Evolutionary conservation across 2,329 filamentous ascomycete genomes (phyloP).

Genomic region (Fusarium newnesense): DNA sequence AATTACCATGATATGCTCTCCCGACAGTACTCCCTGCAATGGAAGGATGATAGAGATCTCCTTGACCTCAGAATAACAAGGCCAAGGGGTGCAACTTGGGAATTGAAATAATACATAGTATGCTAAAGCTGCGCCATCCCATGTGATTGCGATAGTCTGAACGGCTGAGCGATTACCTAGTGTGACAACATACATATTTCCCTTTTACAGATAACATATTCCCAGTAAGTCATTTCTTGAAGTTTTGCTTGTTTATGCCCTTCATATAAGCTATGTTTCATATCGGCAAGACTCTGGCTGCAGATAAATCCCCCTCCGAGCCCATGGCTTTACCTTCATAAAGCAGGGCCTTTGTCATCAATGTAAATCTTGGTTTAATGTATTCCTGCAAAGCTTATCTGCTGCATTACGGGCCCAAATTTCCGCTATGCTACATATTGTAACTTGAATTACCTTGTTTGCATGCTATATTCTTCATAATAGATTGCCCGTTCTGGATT

Average conservation of each 20-base stretch:
- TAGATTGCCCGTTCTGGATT: background rate
- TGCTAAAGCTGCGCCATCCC: background rate
- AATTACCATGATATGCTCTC: background rate
- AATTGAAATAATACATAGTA: background rate
- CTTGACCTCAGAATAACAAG: background rate
- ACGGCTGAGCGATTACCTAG: background rate
- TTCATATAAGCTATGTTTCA: background rate
- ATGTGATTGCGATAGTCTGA: background rate
- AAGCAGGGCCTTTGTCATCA: background rate
- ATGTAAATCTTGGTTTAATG: background rate
- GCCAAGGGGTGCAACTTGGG: background rate
- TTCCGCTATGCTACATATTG: background rate
- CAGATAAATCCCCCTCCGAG: background rate
- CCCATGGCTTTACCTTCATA: background rate
- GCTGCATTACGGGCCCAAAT: background rate
- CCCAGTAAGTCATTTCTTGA: background rate
- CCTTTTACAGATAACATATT: background rate
- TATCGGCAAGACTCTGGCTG: background rate
- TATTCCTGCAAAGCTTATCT: background rate
- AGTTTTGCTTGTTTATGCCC: background rate
- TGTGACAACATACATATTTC: background rate
- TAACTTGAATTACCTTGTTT: background rate
- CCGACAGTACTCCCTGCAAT: background rate
- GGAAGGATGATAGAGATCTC: background rate
- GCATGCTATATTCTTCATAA: background rate